Conservation (phyloP, 2,329 filamentous ascomycete genomes). For the Neofusicoccum laricinum region DNA sequence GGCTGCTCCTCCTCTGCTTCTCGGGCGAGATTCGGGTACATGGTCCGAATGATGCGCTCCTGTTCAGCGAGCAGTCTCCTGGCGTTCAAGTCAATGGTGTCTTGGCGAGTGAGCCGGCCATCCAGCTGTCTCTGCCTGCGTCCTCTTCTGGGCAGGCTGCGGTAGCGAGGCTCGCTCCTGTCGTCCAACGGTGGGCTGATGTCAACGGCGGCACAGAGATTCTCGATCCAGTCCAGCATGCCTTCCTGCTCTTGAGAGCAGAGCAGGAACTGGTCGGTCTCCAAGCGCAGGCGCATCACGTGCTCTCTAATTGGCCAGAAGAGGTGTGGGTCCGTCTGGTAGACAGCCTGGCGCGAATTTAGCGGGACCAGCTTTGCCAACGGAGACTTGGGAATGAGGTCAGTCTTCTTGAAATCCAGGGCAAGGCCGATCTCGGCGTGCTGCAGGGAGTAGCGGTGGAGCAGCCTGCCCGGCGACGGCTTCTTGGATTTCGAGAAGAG, state of each 20-base stretch:
- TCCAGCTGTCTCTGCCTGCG: slow-evolving; percentile 37
- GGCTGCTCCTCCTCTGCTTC: slow-evolving; percentile 15
- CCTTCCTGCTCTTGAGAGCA: slow-evolving; percentile 63
- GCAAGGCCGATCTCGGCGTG: slow-evolving; percentile 75
- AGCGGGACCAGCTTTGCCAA: slow-evolving; percentile 46
- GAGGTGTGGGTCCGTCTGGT: slow-evolving; percentile 45
- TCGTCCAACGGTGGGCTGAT: slow-evolving; percentile 62
- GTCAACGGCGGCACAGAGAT: slow-evolving; percentile 65
- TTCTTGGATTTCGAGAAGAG: slow-evolving; percentile 34
- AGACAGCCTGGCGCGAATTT: slow-evolving; percentile 38
- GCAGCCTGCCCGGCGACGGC: slow-evolving; percentile 54
- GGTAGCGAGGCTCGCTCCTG: slow-evolving; percentile 48
- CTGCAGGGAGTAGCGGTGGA: slow-evolving; percentile 68
- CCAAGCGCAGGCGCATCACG: slow-evolving; percentile 68
- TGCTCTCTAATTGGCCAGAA: slow-evolving; percentile 51
- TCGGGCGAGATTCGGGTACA: slow-evolving; percentile 44
- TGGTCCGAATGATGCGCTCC: slow-evolving; percentile 45
- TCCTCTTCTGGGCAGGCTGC: slow-evolving; percentile 46
- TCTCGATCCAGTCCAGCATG: slow-evolving; percentile 68
- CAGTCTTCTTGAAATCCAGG: slow-evolving; percentile 64
- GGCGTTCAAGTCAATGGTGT: slow-evolving; percentile 33
- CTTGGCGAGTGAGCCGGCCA: slow-evolving; percentile 20
- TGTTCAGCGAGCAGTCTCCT: slow-evolving; percentile 46
- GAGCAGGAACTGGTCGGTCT: slow-evolving; percentile 71
- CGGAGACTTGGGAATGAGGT: slow-evolving; percentile 42